Evolutionary conservation across 2,329 filamentous ascomycete genomes (phyloP).

Genomic region (Cytospora schulzeri): DNA sequence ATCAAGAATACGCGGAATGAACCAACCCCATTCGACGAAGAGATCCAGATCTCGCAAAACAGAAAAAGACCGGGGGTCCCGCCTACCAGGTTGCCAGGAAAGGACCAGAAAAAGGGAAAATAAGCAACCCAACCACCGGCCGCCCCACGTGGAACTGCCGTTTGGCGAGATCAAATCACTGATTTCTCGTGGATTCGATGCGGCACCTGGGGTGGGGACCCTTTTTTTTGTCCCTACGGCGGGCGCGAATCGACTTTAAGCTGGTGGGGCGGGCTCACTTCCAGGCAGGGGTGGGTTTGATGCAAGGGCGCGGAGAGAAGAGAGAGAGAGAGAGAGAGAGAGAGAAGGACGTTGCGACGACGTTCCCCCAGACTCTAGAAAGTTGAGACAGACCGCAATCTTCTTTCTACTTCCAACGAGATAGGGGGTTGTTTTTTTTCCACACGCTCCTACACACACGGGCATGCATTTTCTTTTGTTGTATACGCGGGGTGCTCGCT

Average conservation of each 20-base stretch:
- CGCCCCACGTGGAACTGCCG: conserved; percentile 25
- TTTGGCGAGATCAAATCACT: conserved; percentile 19
- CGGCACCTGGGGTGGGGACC: conserved; percentile 4
- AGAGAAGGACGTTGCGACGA: conserved; percentile 11
- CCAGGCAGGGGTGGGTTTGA: conserved; percentile 3
- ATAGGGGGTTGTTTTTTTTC: not conserved
- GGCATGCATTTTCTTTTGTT: conserved; percentile 4
- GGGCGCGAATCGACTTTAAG: conserved; percentile 9
- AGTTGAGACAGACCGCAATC: conserved; percentile 4
- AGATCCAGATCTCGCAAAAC: not conserved
- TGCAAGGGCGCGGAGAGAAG: conserved; percentile 1
- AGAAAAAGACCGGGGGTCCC: not conserved
- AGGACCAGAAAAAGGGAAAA: not conserved
- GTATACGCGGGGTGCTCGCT: not conserved
- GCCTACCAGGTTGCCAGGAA: not conserved
- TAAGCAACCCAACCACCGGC: not conserved
- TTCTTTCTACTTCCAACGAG: not conserved
- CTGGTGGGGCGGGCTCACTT: conserved; percentile 16
- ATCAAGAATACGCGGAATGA: not conserved
- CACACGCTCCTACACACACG: too few species aligned
- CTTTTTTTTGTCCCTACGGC: not conserved
- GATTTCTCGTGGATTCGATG: conserved; percentile 26
- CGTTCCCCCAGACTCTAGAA: conserved; percentile 1
- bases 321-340: too few species aligned
- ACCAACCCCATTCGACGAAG: not conserved